A percentile compares a stretch with the other conserved stretches of the same genome.
These are phyloP conservation scores for Ganoderma sp. DNA, from an alignment of 1,284 basidiomycete genomes.

Conservation along the genomic window DNA sequence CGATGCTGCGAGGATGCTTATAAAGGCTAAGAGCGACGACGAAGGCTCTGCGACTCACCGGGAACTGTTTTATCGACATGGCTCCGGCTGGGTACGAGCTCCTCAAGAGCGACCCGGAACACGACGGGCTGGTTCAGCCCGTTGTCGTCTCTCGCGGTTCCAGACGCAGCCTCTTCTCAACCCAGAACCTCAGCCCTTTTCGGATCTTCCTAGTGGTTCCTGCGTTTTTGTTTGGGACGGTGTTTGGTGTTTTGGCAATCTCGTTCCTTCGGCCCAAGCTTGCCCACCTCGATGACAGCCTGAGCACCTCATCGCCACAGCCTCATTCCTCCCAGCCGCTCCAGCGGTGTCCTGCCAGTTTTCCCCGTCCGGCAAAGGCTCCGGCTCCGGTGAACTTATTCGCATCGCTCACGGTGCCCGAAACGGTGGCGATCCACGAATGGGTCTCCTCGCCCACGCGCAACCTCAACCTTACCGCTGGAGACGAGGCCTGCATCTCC, in stretches of 20 bases:
- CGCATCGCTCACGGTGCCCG: constrained; percentile 51
- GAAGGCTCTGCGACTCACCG: constrained; percentile 1
- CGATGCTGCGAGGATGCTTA: constrained; percentile 7
- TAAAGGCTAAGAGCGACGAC: background rate
- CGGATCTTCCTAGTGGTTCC: constrained; percentile 16
- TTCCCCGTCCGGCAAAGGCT: constrained; percentile 44
- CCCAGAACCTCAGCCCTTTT: constrained; percentile 27
- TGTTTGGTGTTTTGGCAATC: constrained; percentile 4
- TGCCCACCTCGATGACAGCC: constrained; percentile 21
- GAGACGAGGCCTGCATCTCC: constrained; percentile 40
- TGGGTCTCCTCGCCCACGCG: constrained; percentile 54
- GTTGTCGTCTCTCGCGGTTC: constrained; percentile 13
- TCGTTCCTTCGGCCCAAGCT: constrained; percentile 33
- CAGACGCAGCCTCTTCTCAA: constrained; percentile 25
- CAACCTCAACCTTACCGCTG: constrained; percentile 55
- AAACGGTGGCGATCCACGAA: constrained; percentile 49
- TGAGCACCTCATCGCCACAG: constrained; percentile 13
- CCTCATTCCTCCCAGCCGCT: constrained; percentile 26
- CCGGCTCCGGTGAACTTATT: constrained; percentile 55
- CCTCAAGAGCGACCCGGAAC: constrained; percentile 26
- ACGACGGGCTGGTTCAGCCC: constrained; percentile 20
- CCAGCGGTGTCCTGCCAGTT: constrained; percentile 43
- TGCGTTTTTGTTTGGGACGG: background rate
- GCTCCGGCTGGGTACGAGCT: constrained; percentile 29
- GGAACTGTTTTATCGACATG: constrained; percentile 15